Evolutionary conservation across 768 basidiomycete genomes (phyloP), one percentile per base, ranked within the genome.

Genomic region (Xerocomus potaroensis): DNA sequence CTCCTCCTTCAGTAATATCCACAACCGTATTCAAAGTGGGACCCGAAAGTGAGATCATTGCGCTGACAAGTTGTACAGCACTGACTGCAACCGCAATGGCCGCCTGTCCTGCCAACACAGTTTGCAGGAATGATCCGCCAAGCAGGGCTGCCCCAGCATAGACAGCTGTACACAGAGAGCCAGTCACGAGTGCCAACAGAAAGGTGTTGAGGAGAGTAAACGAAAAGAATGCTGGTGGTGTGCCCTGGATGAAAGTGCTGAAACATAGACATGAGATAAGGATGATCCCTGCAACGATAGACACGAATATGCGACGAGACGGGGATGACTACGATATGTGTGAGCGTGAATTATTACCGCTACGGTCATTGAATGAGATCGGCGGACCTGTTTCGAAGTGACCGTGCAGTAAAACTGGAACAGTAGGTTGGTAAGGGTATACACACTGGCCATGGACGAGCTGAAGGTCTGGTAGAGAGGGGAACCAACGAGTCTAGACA

Each of bases 1-100:
- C 61, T 24, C 54, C 46, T 0, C 31, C 27, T 48, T 70, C n/a
- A 3, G 11, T 26, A 1, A 48, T 41, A 59, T 57, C n/a, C 11
- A 55, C 30, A 32, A 43, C 29, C 3, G 60, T 53, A 44, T 62
- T 42, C 54, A 49, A 59, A 51, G 77, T 57, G 30, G 68, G 66
- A 11, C 71, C 69, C 70, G 71, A 73, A 14, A 87, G 68, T 8
- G 84, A 84, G 2, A 77, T 68, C 1, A 72, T 63, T 8, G 84
- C 76, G 48, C 87, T 81, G 27, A 81, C 50, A 8, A 91, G 75
- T 57, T 93, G 90, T 0, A 91, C 82, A 1, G 73, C 69, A 43
- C 89, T 90, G 51, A 93, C 82, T 1, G 80, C 81, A 11, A 94
- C 87, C 0, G 83, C 92, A 2, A 92, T 79, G 0, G 86, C 88